A percentile compares a stretch with the other conserved stretches of the same genome.
These are phyloP conservation scores for Eucalyptus pumila DNA, from an alignment of 345 rosid species.

Conservation along the genomic window DNA sequence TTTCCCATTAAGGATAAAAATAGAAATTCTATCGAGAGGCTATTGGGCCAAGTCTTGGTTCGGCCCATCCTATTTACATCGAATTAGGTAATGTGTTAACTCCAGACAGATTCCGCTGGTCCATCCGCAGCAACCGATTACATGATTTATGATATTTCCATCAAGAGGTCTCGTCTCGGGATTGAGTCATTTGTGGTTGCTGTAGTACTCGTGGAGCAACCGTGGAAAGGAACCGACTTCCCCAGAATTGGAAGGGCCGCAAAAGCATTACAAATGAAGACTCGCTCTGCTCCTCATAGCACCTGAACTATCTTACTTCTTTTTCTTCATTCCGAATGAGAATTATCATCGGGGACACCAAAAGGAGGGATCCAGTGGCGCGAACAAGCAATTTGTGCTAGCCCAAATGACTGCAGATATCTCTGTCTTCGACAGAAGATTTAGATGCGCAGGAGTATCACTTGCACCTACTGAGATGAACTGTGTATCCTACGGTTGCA, in stretches of 20 bases:
- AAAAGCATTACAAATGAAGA: too few relatives aligned
- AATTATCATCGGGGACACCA: too few relatives aligned
- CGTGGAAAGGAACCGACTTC: too few relatives aligned
- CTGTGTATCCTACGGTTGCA: not conserved
- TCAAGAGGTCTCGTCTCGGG: not conserved
- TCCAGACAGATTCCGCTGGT: not conserved
- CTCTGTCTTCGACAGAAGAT: not conserved
- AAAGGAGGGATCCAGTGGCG: too few relatives aligned
- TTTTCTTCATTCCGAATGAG: too few relatives aligned
- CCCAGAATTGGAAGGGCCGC: too few relatives aligned
- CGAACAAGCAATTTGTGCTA: not conserved
- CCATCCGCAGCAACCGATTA: not conserved
- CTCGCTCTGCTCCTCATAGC: too few relatives aligned
- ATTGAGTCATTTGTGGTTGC: too few relatives aligned
- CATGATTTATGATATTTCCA: not conserved
- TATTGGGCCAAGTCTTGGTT: not conserved
- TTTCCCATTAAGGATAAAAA: not conserved
- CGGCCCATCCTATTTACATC: not conserved
- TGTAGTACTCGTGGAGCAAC: too few relatives aligned
- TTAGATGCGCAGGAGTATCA: not conserved
- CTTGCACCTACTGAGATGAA: not conserved
- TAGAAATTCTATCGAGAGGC: not conserved
- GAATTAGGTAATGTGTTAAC: not conserved
- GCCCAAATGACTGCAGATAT: not conserved
- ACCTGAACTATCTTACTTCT: too few relatives aligned